These are phyloP conservation scores for Penicillium simplicissimum DNA, from an alignment of 495 filamentous ascomycete genomes.

Conservation along the genomic window DNA sequence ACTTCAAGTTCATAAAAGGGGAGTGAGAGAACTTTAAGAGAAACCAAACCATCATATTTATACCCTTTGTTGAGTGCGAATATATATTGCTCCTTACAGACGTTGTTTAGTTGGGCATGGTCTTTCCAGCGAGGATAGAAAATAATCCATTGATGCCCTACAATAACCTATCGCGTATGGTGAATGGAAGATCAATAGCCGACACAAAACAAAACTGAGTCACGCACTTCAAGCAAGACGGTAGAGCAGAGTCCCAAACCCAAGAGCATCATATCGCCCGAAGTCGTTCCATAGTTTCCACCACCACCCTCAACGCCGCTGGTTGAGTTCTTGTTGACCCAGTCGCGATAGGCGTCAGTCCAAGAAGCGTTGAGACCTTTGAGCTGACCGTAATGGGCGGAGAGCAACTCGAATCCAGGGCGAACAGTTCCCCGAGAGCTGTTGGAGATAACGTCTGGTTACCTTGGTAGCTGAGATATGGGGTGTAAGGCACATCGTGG, in stretches of 20 bases:
- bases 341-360: conserved; percentile 36
- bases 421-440: conserved; percentile 32
- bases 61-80: no score
- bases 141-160: background rate
- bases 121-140: background rate
- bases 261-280: conserved; percentile 39
- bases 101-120: no score
- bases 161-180: no score
- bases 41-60: no score
- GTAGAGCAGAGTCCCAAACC: conserved; percentile 41
- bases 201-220: background rate
- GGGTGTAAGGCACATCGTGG: conserved; percentile 43
- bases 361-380: conserved; percentile 37
- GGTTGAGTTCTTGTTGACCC: conserved; percentile 24
- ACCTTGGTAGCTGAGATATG: conserved; percentile 38
- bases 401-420: conserved; percentile 43
- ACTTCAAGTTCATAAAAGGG: conserved; percentile 9
- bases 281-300: conserved; percentile 36
- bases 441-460: conserved; percentile 34
- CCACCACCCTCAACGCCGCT: conserved; percentile 37
- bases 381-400: conserved; percentile 38
- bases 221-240: conserved; percentile 7
- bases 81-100: no score
- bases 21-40: background rate
- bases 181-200: no score